Conservation (phyloP, 129 eudicot species). For the Cynara cardunculus region DNA sequence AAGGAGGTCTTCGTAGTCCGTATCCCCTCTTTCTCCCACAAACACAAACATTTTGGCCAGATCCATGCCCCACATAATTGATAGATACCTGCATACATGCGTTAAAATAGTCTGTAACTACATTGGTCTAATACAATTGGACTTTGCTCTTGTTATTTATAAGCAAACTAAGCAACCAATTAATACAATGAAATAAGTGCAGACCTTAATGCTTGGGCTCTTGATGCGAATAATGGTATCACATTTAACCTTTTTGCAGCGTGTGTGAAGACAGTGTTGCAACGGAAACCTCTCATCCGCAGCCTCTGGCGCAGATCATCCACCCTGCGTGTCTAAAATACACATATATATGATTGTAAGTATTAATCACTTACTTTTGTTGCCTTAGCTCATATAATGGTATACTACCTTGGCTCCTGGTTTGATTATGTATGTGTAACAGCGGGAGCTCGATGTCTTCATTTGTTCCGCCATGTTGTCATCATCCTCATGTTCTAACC, state of each 20-base stretch:
- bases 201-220: conserved; percentile 75
- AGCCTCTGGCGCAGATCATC: conserved; percentile 69
- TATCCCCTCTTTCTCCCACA: conserved; percentile 79
- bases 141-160: conserved; percentile 7
- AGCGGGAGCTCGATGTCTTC: conserved; percentile 48
- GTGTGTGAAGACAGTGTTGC: conserved; percentile 67
- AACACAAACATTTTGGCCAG: conserved; percentile 60
- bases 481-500: conserved; percentile 37
- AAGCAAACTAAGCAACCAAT: not conserved
- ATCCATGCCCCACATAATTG: conserved; percentile 68
- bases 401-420: conserved; percentile 57
- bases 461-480: conserved; percentile 41
- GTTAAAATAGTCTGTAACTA: conserved; percentile 1
- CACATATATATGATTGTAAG: not conserved
- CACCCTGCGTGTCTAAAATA: conserved; percentile 45
- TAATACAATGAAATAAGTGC: conserved; percentile 7
- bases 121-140: not conserved
- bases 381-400: not conserved
- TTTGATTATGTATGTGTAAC: conserved; percentile 68
- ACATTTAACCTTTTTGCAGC: conserved; percentile 57
- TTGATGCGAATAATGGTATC: conserved; percentile 73
- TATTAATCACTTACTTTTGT: not conserved
- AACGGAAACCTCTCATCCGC: conserved; percentile 74
- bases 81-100: conserved; percentile 54
- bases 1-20: conserved; percentile 70